Conservation (phyloP, 164 flowering plant genomes). For the Umbellularia californica region DNA sequence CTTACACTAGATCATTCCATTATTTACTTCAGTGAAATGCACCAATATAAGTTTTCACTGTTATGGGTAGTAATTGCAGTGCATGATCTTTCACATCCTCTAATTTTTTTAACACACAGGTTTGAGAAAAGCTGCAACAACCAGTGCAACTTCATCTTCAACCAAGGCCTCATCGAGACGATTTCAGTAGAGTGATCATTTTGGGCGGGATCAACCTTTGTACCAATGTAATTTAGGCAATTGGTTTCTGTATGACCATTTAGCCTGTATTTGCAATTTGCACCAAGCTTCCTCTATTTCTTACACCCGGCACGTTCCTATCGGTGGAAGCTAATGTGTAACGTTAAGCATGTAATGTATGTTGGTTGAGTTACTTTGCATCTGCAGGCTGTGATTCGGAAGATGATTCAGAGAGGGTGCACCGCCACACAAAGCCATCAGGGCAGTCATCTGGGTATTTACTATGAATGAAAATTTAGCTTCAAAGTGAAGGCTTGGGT, state of each 20-base stretch:
- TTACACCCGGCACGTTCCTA: background rate
- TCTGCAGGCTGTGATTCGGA: background rate
- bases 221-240: background rate
- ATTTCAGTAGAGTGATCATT: constrained; percentile 12
- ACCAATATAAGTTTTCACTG: background rate
- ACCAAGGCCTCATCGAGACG: constrained; percentile 9
- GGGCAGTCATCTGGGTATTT: background rate
- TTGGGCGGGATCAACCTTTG: background rate
- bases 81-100: background rate
- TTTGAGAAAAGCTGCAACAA: constrained; percentile 10
- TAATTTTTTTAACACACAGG: constrained; percentile 7
- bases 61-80: background rate
- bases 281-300: background rate
- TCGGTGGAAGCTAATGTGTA: background rate
- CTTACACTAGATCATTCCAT: background rate
- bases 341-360: background rate
- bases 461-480: background rate
- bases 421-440: background rate
- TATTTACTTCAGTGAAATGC: background rate
- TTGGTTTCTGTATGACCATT: background rate
- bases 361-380: background rate
- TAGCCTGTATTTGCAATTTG: background rate
- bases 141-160: constrained; percentile 5
- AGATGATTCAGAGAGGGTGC: background rate
- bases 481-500: no score